Evolutionary conservation across 75 land plant genomes (phyloP), one percentile per base, ranked within the genome.

Genomic region (Sequoia sempervirens): DNA sequence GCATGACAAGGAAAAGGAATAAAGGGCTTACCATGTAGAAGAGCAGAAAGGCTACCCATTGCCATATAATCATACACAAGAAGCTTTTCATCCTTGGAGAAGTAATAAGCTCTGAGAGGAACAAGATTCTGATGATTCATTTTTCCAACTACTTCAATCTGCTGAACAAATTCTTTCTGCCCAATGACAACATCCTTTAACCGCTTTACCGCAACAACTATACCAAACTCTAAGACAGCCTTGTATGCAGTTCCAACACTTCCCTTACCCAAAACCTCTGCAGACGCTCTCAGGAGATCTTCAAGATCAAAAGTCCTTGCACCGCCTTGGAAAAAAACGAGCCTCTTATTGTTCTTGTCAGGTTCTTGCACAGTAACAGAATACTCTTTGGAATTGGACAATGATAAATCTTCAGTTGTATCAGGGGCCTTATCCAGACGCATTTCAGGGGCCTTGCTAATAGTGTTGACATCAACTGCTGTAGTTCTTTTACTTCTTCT

Each of bases 181-280:
- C 84, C 81, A 53, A 88, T 64, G 53, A 82, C 75, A 37, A 91
- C 94, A 81, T 93, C 93, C 84, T 90, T 93, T 64, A 93, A 79
- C 79, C 94, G 88, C 83, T 93, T 93, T 86, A 93, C 94, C 1
- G 87, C 94, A 83, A 93, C 91, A 53, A 82, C 87, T 40, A 83
- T 37, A 32, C 93, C 93, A 30, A 85, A 69, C 74, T 93, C 94
- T 46, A 93, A 78, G 17, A 88, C 90, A 58, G 94, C 94, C 85
- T 91, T 93, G 80, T 93, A 93, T 1, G 93, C 86, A 11, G 93
- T 93, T 72, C 94, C 94, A 47, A 89, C 88, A 32, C 89, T 91
- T 53, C 94, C 94, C 82, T 90, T 91, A 45, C 94, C 94, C 82
- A 93, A 50, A 66, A 93, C 91, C 83, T 93, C 94, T 1, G 94